Evolutionary conservation across 805 yeast species (phyloP), one percentile per base, ranked within the genome.

Genomic region (Suhomyces canberraensis): DNA sequence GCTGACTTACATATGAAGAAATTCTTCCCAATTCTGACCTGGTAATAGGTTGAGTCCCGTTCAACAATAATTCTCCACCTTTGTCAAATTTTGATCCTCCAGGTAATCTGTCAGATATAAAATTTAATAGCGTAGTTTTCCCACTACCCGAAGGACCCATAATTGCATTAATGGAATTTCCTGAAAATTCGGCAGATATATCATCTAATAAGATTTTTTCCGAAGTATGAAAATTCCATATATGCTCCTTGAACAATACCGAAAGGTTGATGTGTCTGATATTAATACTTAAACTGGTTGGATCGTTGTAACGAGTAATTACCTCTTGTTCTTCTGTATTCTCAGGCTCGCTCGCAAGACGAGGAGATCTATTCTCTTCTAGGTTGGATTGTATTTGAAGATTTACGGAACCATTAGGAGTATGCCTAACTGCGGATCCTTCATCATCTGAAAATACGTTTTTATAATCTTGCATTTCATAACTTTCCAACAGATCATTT

Each of bases 121-220:
- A 56, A 35, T 65, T 66, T 30, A 68, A 49, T 11, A 68, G 45
- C 0, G 73, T 67, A 1, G 73, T 66, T 31, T 68, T 68, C 4
- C 73, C 74, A 42, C 71, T 61, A 14, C 74, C 74, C 8, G 69
- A 62, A 1, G 73, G 74, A 8, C 74, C 74, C 74, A 68, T 67
- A 7, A 68, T 66, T 6, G 59, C 73, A 46, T 67, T 68, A 8
- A 68, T 62, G 7, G 54, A 50, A 28, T 56, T 56, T 3, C 66
- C 57, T 11, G 39, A 30, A 41, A 68, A 68, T 19, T 45, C 41
- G 2, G 69, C 68, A 16, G 51, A 40, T 15, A 67, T 46, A 22
- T 51, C 40, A 31, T 64, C 44, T 25, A 68, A 49, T 15, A 48
- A 35, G 11, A 35, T 32, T 31, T 59, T 45, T 9, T 39, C 40